Percentiles rank a stretch among this genome's conserved stretches.
These are phyloP conservation scores for Thalassiosira livingstoniorum DNA, from an alignment of 352 stramenopile genomes.

Conservation along the genomic window DNA sequence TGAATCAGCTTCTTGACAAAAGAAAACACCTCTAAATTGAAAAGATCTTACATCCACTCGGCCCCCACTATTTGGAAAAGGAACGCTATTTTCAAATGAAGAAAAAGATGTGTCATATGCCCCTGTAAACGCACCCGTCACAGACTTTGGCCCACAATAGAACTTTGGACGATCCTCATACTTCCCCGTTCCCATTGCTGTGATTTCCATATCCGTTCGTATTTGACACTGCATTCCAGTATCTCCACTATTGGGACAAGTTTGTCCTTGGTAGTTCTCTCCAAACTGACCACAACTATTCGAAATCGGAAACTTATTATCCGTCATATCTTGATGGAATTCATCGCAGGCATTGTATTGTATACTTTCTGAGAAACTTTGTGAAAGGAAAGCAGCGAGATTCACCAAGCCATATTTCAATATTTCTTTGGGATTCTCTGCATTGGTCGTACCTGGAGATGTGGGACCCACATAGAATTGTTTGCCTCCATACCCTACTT, in stretches of 20 bases:
- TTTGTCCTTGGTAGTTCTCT: background rate
- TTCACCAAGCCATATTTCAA: conserved; percentile 11
- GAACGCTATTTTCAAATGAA: background rate
- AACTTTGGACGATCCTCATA: background rate
- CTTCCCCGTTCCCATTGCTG: background rate
- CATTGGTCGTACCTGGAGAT: background rate
- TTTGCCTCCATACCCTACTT: conserved; percentile 12
- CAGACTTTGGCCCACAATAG: conserved; percentile 7
- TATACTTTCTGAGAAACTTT: conserved; percentile 1
- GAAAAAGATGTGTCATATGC: conserved; percentile 1
- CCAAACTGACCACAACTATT: background rate
- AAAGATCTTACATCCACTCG: background rate
- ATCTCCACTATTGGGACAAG: too few species aligned
- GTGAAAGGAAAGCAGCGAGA: conserved; percentile 3
- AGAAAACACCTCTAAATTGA: background rate
- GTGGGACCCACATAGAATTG: conserved; percentile 21
- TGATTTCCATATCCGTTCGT: background rate
- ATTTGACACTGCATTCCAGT: too few species aligned
- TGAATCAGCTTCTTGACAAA: background rate
- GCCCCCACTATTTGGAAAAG: background rate
- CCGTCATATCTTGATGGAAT: background rate
- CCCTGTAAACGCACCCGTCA: background rate
- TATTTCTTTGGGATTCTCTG: background rate
- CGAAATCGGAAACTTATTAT: background rate
- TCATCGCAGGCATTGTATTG: background rate